Percentiles rank a stretch among this genome's conserved stretches.
Conservation (phyloP, 495 filamentous ascomycete genomes). For the Stereocaulon alpinum region DNA sequence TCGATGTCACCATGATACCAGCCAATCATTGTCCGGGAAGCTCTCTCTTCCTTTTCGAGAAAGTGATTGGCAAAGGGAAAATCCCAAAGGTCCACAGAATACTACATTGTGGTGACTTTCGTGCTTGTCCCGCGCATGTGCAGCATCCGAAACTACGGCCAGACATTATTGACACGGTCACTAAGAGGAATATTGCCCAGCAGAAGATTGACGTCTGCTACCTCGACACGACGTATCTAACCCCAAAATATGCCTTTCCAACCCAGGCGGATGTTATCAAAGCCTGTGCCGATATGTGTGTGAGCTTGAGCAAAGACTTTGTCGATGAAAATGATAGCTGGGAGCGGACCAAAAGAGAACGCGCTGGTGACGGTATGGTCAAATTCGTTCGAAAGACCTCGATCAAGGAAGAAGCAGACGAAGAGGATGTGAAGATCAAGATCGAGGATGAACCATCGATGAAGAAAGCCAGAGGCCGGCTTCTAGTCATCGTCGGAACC, state of each 20-base stretch:
- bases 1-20: slow-evolving; percentile 84
- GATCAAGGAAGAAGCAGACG: slow-evolving; percentile 26
- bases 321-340: slow-evolving; percentile 42
- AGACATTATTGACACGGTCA: slow-evolving; percentile 54
- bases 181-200: slow-evolving; percentile 53
- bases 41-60: slow-evolving; percentile 88
- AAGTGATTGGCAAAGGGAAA: slow-evolving; percentile 48
- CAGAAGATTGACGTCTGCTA: slow-evolving; percentile 93
- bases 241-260: slow-evolving; percentile 91
- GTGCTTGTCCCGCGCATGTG: slow-evolving; percentile 80
- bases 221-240: slow-evolving; percentile 93
- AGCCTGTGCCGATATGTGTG: slow-evolving; percentile 85
- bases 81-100: slow-evolving; percentile 58
- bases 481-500: slow-evolving; percentile 89
- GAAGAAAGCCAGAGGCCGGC: slow-evolving; percentile 41
- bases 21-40: slow-evolving; percentile 97
- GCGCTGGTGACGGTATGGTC: slow-evolving; percentile 46
- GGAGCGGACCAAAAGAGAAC: slow-evolving; percentile 40
- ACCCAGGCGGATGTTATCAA: slow-evolving; percentile 74
- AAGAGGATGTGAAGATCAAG: slow-evolving; percentile 26
- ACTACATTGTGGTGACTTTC: slow-evolving; percentile 92
- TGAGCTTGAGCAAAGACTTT: slow-evolving; percentile 48
- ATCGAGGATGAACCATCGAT: slow-evolving; percentile 16
- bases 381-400: slow-evolving; percentile 47
- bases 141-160: slow-evolving; percentile 72